Evolutionary conservation across 140 eudicot genomes (phyloP), one percentile per base, ranked within the genome.

Genomic region (Bidens hawaiensis): DNA sequence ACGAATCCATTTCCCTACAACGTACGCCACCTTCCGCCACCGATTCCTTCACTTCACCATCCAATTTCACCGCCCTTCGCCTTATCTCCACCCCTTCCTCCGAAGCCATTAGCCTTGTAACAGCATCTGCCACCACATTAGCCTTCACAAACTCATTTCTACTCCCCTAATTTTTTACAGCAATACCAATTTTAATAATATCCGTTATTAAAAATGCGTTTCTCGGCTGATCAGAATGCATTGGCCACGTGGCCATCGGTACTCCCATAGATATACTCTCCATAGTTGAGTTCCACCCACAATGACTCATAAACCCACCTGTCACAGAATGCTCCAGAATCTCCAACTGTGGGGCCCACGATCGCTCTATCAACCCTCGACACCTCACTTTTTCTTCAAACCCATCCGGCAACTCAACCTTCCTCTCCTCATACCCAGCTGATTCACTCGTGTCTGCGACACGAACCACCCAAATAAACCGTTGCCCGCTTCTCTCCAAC

Each of bases 231-330:
- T 65, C 70, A 21, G 60, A 49, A 24, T 65, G 70, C 60, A 65
- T 65, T 8, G 70, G 70, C 70, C 70, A 64, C 22, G 60, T 14
- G 0, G 4, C 70, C 16, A 64, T 64, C 2, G 70, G 61, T 49
- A 65, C 70, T 1, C 70, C 60, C 60, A 22, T 19, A 0, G 60
- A 65, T 7, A 65, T 65, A 65, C 70, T 65, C 70, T 65, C 70
- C 70, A 65, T 65, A n/a, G 60, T 0, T 15, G 70, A 65, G n/a
- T 65, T 65, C 70, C 60, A 65, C 6, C 70, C 70, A 31, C 70
- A 64, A 1, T 64, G 60, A 64, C 70, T 64, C 60, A 65, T 47
- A 49, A 65, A 65, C 15, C 49, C 70, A 22, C 70, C 70, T 7
- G 70, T 65, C 15, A 60, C 70, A 30, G 15, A 19, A 65, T 65